Base-by-base conservation (phyloP, 352 stramenopile species). In the Thalassiosira hispida region DNA sequence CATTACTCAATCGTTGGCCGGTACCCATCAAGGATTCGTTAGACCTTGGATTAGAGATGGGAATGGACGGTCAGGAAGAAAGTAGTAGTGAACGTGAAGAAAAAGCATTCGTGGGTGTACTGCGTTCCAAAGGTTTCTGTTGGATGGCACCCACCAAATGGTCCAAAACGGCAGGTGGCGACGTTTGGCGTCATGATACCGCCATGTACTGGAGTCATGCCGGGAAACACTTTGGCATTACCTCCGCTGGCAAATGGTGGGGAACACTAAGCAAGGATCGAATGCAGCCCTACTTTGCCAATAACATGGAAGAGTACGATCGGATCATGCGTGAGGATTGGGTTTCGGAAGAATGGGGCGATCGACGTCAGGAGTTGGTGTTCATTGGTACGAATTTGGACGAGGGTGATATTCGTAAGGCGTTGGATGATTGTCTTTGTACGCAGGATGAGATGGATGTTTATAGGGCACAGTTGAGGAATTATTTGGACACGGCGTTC, bases 191-290 rank as follows among this genome's bases (percentile, higher is more conserved):
- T 40, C 91, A 94, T 66, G 83, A 93, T 33, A 91, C 84, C 20
- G 89, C 86, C 14, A 94, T 95, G 84, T 96, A 93, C 60, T 95
- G 91, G 92, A 88, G 68, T 55, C 92, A 95, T 76, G 92, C 92
- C 14, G 92, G 92, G 31, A 91, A 87, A 51, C 88, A 94, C 27
- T 95, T 96, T 81, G 83, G 83, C 0, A 92, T 95, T 25, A 77
- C 64, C 0, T 55, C 81, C 16, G 83, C 82, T 33, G 92, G 92
- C 1, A 92, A 92, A 52, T 96, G 90, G 90, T 95, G 91, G 91
- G 85, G 53, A 23, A 89, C 73, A 0, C 62, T 93, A 14, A 64
- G 63, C 2, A 86, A 88, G 71, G 88, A 93, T 31, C 33, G 88
- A 63, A 87, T 93, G 59, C 86, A 85, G 42, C 56, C 78, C 25